Percentiles rank a stretch among this genome's conserved stretches.
Evolutionary conservation across 768 basidiomycete genomes (phyloP).

Genomic region (Boletus rubroflammeus): DNA sequence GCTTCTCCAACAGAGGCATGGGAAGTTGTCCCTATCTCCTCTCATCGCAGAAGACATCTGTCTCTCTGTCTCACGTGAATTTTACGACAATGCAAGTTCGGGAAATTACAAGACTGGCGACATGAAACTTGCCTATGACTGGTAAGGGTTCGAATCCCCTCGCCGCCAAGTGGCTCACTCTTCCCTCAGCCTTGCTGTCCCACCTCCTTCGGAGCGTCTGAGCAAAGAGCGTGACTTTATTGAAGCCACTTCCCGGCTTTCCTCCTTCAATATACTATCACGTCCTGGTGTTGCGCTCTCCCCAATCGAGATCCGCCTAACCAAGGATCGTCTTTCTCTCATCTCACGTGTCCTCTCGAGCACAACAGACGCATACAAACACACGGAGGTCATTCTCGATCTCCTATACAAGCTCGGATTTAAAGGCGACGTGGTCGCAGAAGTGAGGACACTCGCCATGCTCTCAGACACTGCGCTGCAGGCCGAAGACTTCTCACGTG

Average conservation of each 20-base stretch:
- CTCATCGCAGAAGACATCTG: conserved; percentile 72
- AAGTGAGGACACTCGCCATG: conserved; percentile 86
- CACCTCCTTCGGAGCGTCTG: conserved; percentile 58
- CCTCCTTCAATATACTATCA: conserved; percentile 85
- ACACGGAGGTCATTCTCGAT: conserved; percentile 89
- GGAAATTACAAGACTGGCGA: conserved; percentile 92
- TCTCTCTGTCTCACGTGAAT: conserved; percentile 75
- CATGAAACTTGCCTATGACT: conserved; percentile 96
- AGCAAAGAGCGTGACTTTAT: conserved; percentile 84
- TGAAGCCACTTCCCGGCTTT: conserved; percentile 92
- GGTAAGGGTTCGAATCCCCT: conserved; percentile 44
- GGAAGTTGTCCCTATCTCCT: conserved; percentile 46
- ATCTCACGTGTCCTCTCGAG: conserved; percentile 81
- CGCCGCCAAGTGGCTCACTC: conserved; percentile 2
- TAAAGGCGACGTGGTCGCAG: conserved; percentile 63
- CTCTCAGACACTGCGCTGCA: conserved; percentile 83
- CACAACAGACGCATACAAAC: conserved; percentile 85
- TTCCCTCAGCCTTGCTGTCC: conserved; percentile 66
- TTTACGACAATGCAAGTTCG: conserved; percentile 91
- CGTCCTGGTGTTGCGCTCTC: conserved; percentile 73
- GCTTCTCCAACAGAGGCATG: conserved; percentile 48
- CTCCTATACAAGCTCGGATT: conserved; percentile 86
- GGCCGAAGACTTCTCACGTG: conserved; percentile 71
- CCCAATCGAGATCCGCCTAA: conserved; percentile 90
- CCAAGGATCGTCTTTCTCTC: conserved; percentile 84